These are phyloP conservation scores for Wickerhamomyces silvicola DNA, from an alignment of 805 yeast species.

Conservation along the genomic window DNA sequence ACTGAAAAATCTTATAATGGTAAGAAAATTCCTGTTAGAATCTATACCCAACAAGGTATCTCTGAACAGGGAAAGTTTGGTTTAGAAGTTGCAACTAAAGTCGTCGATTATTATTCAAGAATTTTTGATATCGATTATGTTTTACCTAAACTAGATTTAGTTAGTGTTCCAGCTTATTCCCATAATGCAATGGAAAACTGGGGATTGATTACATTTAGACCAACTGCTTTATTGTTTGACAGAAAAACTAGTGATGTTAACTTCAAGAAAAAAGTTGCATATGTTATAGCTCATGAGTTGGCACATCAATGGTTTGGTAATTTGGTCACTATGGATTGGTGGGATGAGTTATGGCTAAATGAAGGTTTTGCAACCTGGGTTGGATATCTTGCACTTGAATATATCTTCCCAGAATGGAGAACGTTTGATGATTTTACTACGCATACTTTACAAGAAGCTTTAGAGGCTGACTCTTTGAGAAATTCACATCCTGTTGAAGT, in stretches of 20 bases:
- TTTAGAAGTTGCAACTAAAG: constrained; percentile 66
- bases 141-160: constrained; percentile 75
- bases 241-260: constrained; percentile 56
- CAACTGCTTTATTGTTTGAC: constrained; percentile 65
- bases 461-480: constrained; percentile 67
- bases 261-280: constrained; percentile 68
- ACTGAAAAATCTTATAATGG: constrained; percentile 33
- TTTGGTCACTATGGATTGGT: constrained; percentile 86
- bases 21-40: constrained; percentile 71
- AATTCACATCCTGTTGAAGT: constrained; percentile 84
- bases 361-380: constrained; percentile 91
- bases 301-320: constrained; percentile 94
- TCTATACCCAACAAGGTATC: constrained; percentile 73
- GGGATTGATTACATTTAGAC: constrained; percentile 77
- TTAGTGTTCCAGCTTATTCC: constrained; percentile 73
- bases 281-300: constrained; percentile 80
- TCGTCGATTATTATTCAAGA: constrained; percentile 63
- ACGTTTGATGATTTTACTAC: constrained; percentile 75
- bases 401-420: constrained; percentile 74
- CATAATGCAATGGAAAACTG: constrained; percentile 91
- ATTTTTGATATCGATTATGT: constrained; percentile 72
- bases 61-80: constrained; percentile 66
- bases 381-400: constrained; percentile 75
- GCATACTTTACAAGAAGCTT: constrained; percentile 65
- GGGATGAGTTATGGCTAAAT: constrained; percentile 86